A percentile compares a stretch with the other conserved stretches of the same genome.
Conservation (phyloP, 108 stramenopile species). For the Cyclotella choctawhatcheeana region DNA sequence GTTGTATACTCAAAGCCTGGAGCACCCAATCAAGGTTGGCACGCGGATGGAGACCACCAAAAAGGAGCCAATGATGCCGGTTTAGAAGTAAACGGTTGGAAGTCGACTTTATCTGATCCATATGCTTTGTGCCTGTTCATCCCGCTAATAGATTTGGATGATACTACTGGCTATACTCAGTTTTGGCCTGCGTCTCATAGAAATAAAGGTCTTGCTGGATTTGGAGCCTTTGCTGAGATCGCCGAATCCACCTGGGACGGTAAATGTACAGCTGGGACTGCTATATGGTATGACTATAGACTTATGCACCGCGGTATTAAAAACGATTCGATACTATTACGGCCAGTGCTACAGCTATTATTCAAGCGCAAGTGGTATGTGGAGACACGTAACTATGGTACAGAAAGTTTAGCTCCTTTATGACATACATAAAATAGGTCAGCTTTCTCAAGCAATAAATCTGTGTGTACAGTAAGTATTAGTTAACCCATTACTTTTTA, state of each 20-base stretch:
- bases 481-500: neutral
- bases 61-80: constrained; percentile 47
- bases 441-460: neutral
- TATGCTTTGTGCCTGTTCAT: constrained; percentile 71
- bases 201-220: constrained; percentile 49
- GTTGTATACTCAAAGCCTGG: constrained; percentile 70
- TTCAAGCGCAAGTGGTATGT: constrained; percentile 63
- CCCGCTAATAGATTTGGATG: constrained; percentile 66
- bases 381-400: constrained; percentile 63
- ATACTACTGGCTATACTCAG: constrained; percentile 64
- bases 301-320: constrained; percentile 66
- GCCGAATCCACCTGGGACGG: constrained; percentile 50
- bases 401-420: constrained; percentile 7
- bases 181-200: constrained; percentile 70
- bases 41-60: constrained; percentile 65
- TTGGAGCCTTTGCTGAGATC: constrained; percentile 60
- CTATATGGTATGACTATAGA: constrained; percentile 69
- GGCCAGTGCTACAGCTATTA: constrained; percentile 64
- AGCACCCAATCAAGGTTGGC: constrained; percentile 67
- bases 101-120: constrained; percentile 37
- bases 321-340: constrained; percentile 29
- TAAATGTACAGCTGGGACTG: constrained; percentile 49
- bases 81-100: constrained; percentile 46
- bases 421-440: neutral
- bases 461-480: neutral